These are phyloP conservation scores for Centrapalus pauciflorus DNA, from an alignment of 129 eudicot genomes.

Conservation along the genomic window DNA sequence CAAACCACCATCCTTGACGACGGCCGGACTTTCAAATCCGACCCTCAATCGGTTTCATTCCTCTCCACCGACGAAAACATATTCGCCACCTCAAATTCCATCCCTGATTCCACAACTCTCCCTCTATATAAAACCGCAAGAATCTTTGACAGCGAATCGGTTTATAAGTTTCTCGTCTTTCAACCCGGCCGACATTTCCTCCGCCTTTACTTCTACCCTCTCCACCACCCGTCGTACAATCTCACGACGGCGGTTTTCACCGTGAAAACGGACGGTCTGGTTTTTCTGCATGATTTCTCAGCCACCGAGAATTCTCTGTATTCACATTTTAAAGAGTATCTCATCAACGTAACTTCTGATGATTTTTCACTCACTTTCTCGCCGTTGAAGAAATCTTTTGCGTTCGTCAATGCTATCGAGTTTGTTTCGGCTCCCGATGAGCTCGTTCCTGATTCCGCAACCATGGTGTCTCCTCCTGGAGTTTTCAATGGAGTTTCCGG, in stretches of 20 bases:
- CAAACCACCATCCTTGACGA: conserved; percentile 58
- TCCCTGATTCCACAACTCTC: conserved; percentile 23
- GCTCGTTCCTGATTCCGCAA: conserved; percentile 65
- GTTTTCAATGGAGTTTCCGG: conserved; percentile 47
- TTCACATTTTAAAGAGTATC: conserved; percentile 65
- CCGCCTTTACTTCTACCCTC: conserved; percentile 74
- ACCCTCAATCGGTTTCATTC: conserved; percentile 70
- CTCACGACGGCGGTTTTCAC: conserved; percentile 58
- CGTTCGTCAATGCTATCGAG: conserved; percentile 86
- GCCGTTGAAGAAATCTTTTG: conserved; percentile 66
- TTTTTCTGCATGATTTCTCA: conserved; percentile 79
- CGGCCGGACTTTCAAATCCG: conserved; percentile 87
- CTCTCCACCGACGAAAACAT: conserved; percentile 68
- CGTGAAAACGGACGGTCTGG: conserved; percentile 56
- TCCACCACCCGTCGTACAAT: conserved; percentile 56
- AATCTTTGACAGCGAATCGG: conserved; percentile 57
- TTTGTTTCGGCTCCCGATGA: conserved; percentile 73
- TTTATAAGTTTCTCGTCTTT: conserved; percentile 64
- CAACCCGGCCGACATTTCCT: conserved; percentile 69
- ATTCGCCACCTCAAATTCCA: conserved; percentile 38
- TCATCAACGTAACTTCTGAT: conserved; percentile 57
- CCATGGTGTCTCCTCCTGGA: conserved; percentile 48
- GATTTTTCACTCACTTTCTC: conserved; percentile 61
- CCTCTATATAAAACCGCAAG: conserved; percentile 72
- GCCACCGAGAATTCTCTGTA: conserved; percentile 20